phyloP scores from a whole-genome alignment of 306 rosid genomes.

The Citrullus mucosospermus region DNA sequence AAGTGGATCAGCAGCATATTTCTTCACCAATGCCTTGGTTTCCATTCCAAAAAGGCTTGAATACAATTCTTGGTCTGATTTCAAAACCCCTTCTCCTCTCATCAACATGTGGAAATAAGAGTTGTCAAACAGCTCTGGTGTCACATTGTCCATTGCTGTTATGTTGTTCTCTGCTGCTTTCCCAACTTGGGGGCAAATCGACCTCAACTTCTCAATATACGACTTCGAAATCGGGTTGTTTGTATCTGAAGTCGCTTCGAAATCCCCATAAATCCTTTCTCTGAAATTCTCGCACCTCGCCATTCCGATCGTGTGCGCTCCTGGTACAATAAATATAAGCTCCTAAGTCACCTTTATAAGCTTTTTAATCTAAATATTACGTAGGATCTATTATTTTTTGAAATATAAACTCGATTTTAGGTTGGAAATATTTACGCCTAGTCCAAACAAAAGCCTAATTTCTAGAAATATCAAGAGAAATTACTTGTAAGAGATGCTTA shows the following conservation, averaged over 20 bases:
- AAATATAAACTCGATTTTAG: too few relatives aligned
- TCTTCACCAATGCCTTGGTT: slow-evolving; percentile 55
- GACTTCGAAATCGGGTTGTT: slow-evolving; percentile 31
- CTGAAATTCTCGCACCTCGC: slow-evolving; percentile 57
- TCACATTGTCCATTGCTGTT: slow-evolving; percentile 63
- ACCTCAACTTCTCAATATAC: slow-evolving; percentile 31
- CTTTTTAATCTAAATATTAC: too few relatives aligned
- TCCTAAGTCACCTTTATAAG: background rate
- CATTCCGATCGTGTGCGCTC: slow-evolving; percentile 91
- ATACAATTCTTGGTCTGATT: slow-evolving; percentile 70
- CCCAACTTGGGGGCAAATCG: slow-evolving; percentile 41
- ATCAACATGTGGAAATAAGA: slow-evolving; percentile 58
- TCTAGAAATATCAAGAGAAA: too few relatives aligned
- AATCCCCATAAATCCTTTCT: slow-evolving; percentile 52
- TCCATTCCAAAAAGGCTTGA: slow-evolving; percentile 49
- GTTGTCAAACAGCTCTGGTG: slow-evolving; percentile 77
- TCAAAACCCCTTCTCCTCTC: slow-evolving; percentile 62
- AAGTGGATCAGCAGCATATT: slow-evolving; percentile 51
- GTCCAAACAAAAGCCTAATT: too few relatives aligned
- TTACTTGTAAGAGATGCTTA: too few relatives aligned
- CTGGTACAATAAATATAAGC: slow-evolving; percentile 17
- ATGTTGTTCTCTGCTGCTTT: slow-evolving; percentile 39
- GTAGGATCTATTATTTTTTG: too few relatives aligned
- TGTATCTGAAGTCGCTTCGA: slow-evolving; percentile 20
- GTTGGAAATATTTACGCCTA: too few relatives aligned